Percentiles rank a stretch among this genome's conserved stretches.
phyloP scores from a whole-genome alignment of 2,329 filamentous ascomycete species.

The Stylonectria norvegica region DNA sequence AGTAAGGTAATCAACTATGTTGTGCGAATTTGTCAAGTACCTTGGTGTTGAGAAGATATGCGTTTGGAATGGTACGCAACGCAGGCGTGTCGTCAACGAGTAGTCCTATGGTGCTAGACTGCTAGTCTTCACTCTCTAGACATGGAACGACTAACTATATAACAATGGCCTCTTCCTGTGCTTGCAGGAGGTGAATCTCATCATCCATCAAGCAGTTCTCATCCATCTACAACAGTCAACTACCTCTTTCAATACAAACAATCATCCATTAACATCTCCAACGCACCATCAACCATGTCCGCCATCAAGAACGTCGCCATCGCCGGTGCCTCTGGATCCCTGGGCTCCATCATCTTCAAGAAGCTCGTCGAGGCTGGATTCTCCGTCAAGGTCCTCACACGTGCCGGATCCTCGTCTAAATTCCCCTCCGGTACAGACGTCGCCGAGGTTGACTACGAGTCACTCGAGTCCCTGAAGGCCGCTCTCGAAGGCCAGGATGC shows the following conservation, averaged over 20 bases:
- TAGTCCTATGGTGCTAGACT: too few species aligned
- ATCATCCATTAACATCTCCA: neutral
- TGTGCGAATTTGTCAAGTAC: constrained; percentile 4
- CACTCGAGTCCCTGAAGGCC: constrained; percentile 44
- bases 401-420: constrained; percentile 38
- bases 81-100: too few species aligned
- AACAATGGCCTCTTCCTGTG: too few species aligned
- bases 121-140: too few species aligned
- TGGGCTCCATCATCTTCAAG: constrained; percentile 32
- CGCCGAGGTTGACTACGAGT: constrained; percentile 39
- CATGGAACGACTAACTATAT: too few species aligned
- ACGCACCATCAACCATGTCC: constrained; percentile 23
- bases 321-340: constrained; percentile 35
- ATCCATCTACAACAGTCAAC: too few species aligned
- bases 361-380: constrained; percentile 32
- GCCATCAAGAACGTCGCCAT: constrained; percentile 37
- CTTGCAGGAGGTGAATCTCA: too few species aligned
- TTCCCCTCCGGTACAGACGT: constrained; percentile 30
- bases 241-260: too few species aligned
- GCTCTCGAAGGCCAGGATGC: constrained; percentile 57
- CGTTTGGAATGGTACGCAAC: too few species aligned
- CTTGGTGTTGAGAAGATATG: too few species aligned
- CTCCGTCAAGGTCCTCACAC: constrained; percentile 35
- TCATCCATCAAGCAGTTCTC: too few species aligned
- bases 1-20: neutral